Conservation (phyloP, 2,329 filamentous ascomycete genomes). For the Seiridium cupressi region DNA sequence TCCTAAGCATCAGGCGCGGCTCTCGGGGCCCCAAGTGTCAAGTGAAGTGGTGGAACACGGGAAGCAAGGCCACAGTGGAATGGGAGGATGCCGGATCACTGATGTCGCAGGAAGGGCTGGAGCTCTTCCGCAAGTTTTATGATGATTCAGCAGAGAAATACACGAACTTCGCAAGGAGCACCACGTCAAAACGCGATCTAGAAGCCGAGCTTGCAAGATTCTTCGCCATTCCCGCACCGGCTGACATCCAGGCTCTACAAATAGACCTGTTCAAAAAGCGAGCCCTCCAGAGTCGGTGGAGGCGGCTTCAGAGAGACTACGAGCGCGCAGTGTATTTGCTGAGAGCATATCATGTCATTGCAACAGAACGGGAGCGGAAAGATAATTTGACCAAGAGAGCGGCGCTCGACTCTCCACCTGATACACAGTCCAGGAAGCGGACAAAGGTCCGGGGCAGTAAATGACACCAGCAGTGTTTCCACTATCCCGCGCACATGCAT, state of each 20-base stretch:
- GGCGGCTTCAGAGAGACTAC: background rate
- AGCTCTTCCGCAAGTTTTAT: background rate
- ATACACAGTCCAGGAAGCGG: background rate
- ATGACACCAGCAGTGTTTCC: background rate
- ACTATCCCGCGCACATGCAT: no score
- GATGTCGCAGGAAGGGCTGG: background rate
- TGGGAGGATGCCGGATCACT: background rate
- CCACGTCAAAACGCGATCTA: background rate
- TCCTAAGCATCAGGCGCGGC: background rate
- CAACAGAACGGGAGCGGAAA: background rate
- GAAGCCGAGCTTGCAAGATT: background rate
- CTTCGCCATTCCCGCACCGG: background rate
- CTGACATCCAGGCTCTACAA: background rate
- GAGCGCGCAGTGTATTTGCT: background rate
- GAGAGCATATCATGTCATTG: background rate
- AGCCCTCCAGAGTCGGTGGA: background rate
- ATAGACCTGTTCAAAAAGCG: background rate
- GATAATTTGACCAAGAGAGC: background rate
- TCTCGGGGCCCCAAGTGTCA: background rate
- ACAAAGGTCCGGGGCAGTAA: background rate
- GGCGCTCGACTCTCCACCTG: background rate
- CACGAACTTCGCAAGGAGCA: background rate
- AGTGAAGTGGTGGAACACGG: background rate
- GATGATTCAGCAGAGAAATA: background rate
- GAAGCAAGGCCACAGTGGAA: background rate